Conservation (phyloP, 163 green algal genomes). For the Smithsoniella earleae region DNA sequence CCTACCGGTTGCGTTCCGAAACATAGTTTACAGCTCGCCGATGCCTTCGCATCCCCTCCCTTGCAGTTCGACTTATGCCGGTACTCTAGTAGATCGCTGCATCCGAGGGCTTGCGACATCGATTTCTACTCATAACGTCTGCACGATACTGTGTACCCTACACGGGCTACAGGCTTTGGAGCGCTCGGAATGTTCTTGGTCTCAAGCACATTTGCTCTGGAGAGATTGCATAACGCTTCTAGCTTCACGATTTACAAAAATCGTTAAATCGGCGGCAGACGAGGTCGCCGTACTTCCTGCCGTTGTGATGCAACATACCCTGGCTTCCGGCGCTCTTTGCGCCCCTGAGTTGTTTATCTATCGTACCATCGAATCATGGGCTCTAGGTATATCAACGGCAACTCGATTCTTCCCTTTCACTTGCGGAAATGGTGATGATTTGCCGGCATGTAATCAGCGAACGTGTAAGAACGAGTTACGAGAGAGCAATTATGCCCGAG, state of each 20-base stretch:
- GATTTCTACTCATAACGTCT: neutral
- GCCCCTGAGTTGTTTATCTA: neutral
- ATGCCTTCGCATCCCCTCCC: neutral
- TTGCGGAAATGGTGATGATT: neutral
- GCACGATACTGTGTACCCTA: neutral
- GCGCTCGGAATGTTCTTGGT: neutral
- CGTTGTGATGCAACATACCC: neutral
- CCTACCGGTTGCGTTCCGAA: neutral
- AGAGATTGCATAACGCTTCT: neutral
- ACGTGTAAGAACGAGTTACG: no score
- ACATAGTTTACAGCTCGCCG: neutral
- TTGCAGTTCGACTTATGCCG: neutral
- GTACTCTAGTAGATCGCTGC: neutral
- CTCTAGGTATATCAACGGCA: neutral
- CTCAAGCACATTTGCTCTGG: neutral
- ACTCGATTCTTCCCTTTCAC: neutral
- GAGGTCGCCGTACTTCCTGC: neutral
- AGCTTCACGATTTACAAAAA: neutral
- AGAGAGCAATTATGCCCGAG: no score
- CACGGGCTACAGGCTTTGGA: no score
- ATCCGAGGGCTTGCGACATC: neutral
- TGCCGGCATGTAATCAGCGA: neutral
- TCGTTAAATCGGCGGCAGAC: neutral
- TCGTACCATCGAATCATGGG: neutral
- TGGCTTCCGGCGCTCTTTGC: neutral